Evolutionary conservation across 495 filamentous ascomycete species (phyloP).

Genomic region (Penicillium verhagenii): DNA sequence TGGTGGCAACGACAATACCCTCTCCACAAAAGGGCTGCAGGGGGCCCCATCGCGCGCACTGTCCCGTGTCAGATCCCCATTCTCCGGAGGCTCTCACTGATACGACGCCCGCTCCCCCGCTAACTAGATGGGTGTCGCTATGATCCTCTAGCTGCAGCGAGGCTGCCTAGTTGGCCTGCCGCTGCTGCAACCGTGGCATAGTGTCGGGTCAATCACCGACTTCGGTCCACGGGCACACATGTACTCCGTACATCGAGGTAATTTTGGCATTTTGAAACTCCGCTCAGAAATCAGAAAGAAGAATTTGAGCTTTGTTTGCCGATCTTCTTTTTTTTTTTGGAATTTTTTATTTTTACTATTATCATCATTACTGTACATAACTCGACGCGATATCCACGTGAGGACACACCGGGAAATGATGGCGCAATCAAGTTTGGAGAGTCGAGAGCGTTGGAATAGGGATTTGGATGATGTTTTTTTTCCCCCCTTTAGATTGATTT

Average conservation of each 20-base stretch:
- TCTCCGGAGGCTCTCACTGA: conserved; percentile 16
- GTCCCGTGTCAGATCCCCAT: conserved; percentile 15
- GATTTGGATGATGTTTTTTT: neutral
- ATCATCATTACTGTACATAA: neutral
- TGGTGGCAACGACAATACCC: conserved; percentile 24
- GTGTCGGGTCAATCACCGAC: conserved; percentile 26
- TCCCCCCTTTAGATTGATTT: neutral
- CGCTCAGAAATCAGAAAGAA: too few species aligned
- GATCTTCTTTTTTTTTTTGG: neutral
- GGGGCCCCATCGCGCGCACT: conserved; percentile 11
- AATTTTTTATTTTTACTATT: neutral
- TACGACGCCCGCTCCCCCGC: conserved; percentile 2
- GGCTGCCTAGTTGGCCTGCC: conserved; percentile 14
- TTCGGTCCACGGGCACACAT: conserved; percentile 11
- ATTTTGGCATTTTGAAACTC: neutral
- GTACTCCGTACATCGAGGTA: neutral
- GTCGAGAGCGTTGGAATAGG: too few species aligned
- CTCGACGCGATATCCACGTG: neutral
- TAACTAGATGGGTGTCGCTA: neutral
- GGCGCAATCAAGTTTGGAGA: too few species aligned
- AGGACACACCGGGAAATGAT: neutral
- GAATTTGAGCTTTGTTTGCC: neutral
- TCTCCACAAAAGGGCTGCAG: conserved; percentile 11
- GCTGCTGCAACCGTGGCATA: conserved; percentile 21
- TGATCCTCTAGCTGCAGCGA: conserved; percentile 25